Base-by-base conservation (phyloP, 2,329 filamentous ascomycete species). In the Verticillium tricorpus region DNA sequence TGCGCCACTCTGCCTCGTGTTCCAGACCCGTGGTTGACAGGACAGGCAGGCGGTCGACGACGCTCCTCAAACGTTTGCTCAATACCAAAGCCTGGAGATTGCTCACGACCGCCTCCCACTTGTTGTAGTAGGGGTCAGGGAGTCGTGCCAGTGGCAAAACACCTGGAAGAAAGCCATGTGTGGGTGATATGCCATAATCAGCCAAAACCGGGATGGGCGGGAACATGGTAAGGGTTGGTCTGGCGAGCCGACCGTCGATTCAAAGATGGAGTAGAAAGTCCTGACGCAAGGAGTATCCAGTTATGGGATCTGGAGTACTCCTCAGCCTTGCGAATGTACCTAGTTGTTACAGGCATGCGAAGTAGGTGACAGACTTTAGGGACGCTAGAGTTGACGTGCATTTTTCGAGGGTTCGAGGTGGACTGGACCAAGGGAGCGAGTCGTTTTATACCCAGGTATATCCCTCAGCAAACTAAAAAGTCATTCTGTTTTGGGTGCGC, bases 1-100 rank as follows among this genome's bases (percentile, higher is more conserved):
- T 86, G 70, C 92, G 88, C 95, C 94, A 98, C 83, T 99, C 93
- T 63, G 90, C 84, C 69, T 94, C 91, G 66, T 90, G 88, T 75
- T 90, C 85, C 69, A 99, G 87, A 71, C 91, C 88, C 67, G 87
- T 82, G 56, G 93, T 96, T 60, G 91, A 92, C 65, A 99, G 86
- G 60, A 96, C 82, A 8, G 94, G 93, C 63, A 99, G 83, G 55
- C 84, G 82, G 68, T 97, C 89, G 63, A 98, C 85, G 63, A 93
- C 86, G 58, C 87, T 85, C 56, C 92, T 89, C 65, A 99, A 81
- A 64, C 93, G 88, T 74, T 90, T 92, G 76, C 89, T 96, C 61
- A 97, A 83, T 59, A 98, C 88, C 63, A 98, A 81, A 14, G 89
- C 87, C 77, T 97, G 95, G 34, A 99, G 82, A 71, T 97, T 97